Conservation (phyloP, 2,329 filamentous ascomycete genomes). For the Huntiella bhutanensis region DNA sequence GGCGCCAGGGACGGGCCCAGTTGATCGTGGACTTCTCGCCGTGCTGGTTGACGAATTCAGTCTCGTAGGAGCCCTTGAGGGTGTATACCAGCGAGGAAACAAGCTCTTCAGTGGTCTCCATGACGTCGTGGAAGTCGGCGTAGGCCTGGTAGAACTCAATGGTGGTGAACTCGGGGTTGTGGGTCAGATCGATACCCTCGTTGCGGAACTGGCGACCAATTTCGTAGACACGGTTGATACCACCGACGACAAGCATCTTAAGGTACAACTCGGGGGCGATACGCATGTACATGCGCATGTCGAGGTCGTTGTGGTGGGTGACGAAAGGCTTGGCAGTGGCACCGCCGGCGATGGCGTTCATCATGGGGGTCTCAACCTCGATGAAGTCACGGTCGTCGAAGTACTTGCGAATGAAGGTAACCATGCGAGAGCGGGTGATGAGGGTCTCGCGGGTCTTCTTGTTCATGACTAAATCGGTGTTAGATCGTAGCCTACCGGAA, state of each 20-base stretch:
- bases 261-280: slow-evolving; percentile 90
- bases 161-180: slow-evolving; percentile 92
- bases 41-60: slow-evolving; percentile 67
- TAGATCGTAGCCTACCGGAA: background rate
- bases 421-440: slow-evolving; percentile 59
- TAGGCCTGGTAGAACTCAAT: slow-evolving; percentile 96
- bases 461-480: slow-evolving; percentile 50
- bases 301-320: slow-evolving; percentile 88
- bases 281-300: slow-evolving; percentile 89
- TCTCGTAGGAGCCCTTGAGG: slow-evolving; percentile 68
- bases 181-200: slow-evolving; percentile 53
- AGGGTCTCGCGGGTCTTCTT: slow-evolving; percentile 68
- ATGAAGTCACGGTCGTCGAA: slow-evolving; percentile 77
- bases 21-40: slow-evolving; percentile 83
- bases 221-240: slow-evolving; percentile 87
- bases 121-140: slow-evolving; percentile 76
- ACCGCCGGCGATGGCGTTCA: slow-evolving; percentile 88
- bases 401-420: slow-evolving; percentile 73
- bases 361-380: slow-evolving; percentile 93
- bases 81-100: slow-evolving; percentile 79
- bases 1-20: slow-evolving; percentile 88
- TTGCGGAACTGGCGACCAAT: slow-evolving; percentile 92
- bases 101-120: slow-evolving; percentile 82
- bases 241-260: slow-evolving; percentile 90
- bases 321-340: slow-evolving; percentile 86